Percentiles rank a stretch among this genome's conserved stretches.
Evolutionary conservation across 345 rosid genomes (phyloP).

Genomic region (Citrus sp.): DNA sequence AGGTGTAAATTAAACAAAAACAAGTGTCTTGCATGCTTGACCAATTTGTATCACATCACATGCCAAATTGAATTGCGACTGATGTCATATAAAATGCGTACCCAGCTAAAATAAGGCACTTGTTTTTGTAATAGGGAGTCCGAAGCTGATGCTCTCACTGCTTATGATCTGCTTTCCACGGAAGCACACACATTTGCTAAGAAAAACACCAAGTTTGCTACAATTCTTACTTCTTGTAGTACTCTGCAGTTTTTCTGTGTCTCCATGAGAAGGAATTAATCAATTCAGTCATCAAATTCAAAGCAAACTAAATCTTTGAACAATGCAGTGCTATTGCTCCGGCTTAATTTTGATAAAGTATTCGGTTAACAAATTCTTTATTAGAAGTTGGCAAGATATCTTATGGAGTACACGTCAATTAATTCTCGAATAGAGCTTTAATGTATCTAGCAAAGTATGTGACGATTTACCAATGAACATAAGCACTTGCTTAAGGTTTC

Average conservation of each 20-base stretch:
- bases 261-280: constrained; percentile 16
- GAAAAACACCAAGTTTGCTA: constrained; percentile 43
- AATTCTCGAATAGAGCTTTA: too few relatives aligned
- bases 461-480: too few relatives aligned
- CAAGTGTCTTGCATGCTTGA: not conserved
- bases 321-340: too few relatives aligned
- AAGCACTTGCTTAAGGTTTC: too few relatives aligned
- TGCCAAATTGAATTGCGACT: not conserved
- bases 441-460: too few relatives aligned
- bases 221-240: constrained; percentile 43
- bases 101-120: constrained; percentile 56
- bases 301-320: not conserved
- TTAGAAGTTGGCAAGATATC: too few relatives aligned
- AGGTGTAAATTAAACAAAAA: too few relatives aligned
- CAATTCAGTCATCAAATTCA: not conserved
- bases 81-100: not conserved
- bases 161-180: constrained; percentile 38
- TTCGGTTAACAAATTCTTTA: too few relatives aligned
- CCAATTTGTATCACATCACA: not conserved
- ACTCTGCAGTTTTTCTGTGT: constrained; percentile 24
- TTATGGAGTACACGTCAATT: too few relatives aligned
- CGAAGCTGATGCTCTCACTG: constrained; percentile 47
- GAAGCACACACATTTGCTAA: not conserved
- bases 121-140: constrained; percentile 36
- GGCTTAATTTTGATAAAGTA: too few relatives aligned